Evolutionary conservation across 257 asterid species (phyloP).

Genomic region (Agastache rugosa): DNA sequence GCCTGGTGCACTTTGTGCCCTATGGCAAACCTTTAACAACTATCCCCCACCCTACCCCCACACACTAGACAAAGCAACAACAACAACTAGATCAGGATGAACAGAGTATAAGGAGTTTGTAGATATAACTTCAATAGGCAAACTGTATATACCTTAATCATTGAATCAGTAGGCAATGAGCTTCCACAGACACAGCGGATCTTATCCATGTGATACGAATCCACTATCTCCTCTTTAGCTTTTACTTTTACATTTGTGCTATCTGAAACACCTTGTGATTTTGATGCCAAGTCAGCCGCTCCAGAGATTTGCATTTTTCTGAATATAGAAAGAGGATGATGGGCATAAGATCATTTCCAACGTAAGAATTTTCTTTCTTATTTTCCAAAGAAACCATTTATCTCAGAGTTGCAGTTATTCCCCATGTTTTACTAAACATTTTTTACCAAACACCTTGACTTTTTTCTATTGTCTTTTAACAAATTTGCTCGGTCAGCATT

Average conservation of each 20-base stretch:
- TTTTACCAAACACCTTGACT: constrained; percentile 3
- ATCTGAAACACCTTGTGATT: constrained; percentile 73
- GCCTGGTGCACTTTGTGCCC: background rate
- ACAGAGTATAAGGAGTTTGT: constrained; percentile 10
- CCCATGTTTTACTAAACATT: constrained; percentile 11
- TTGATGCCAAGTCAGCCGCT: constrained; percentile 77
- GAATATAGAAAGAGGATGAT: constrained; percentile 39
- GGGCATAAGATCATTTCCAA: constrained; percentile 31
- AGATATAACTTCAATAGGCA: constrained; percentile 23
- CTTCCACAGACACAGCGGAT: constrained; percentile 91
- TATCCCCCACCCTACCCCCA: background rate
- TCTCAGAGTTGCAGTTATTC: constrained; percentile 9
- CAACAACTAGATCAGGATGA: background rate
- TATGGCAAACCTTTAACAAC: background rate
- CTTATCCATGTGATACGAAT: constrained; percentile 64
- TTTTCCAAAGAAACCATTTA: constrained; percentile 5
- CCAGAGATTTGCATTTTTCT: constrained; percentile 95
- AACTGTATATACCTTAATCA: constrained; percentile 67
- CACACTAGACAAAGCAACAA: too few relatives aligned
- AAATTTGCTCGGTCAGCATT: background rate
- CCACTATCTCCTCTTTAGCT: constrained; percentile 69
- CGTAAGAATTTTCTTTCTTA: background rate
- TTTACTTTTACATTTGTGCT: constrained; percentile 50
- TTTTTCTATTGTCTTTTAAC: constrained; percentile 6
- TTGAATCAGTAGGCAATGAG: constrained; percentile 68